phyloP scores from a whole-genome alignment of 2,329 filamentous ascomycete genomes.

The Pseudogymnoascus verrucosus region DNA sequence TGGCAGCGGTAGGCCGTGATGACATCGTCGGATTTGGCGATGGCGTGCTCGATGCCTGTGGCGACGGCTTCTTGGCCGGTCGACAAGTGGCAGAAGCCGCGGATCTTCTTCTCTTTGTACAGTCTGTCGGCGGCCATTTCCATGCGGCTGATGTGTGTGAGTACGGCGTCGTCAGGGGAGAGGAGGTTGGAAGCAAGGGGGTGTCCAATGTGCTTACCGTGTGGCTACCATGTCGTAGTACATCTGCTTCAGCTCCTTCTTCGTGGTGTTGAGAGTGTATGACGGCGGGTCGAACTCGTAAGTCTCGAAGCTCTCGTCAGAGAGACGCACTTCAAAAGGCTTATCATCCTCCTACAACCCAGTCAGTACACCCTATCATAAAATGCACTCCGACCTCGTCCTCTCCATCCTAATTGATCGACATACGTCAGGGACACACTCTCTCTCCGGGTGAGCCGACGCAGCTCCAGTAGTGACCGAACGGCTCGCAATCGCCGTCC shows the following conservation, averaged over 20 bases:
- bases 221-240: conserved; percentile 96
- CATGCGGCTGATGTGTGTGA: conserved; percentile 65
- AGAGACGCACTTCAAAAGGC: conserved; percentile 84
- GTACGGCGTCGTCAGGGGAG: neutral
- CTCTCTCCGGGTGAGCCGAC: too few species aligned
- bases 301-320: conserved; percentile 98
- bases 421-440: too few species aligned
- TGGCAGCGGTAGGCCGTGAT: conserved; percentile 99
- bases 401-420: too few species aligned
- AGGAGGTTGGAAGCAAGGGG: neutral
- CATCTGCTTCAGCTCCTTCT: conserved; percentile 98
- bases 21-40: conserved; percentile 83
- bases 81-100: conserved; percentile 98
- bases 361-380: too few species aligned
- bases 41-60: conserved; percentile 91
- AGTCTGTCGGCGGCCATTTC: conserved; percentile 98
- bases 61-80: conserved; percentile 97
- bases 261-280: conserved; percentile 88
- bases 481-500: too few species aligned
- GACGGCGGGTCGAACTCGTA: conserved; percentile 96
- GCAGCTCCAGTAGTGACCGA: too few species aligned
- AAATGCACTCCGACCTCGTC: too few species aligned
- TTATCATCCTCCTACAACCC: conserved; percentile 80
- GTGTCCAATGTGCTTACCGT: conserved; percentile 57
- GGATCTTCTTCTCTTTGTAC: conserved; percentile 99